These are phyloP conservation scores for Diaporthe velutina DNA, from an alignment of 2,329 filamentous ascomycete genomes.

Conservation along the genomic window DNA sequence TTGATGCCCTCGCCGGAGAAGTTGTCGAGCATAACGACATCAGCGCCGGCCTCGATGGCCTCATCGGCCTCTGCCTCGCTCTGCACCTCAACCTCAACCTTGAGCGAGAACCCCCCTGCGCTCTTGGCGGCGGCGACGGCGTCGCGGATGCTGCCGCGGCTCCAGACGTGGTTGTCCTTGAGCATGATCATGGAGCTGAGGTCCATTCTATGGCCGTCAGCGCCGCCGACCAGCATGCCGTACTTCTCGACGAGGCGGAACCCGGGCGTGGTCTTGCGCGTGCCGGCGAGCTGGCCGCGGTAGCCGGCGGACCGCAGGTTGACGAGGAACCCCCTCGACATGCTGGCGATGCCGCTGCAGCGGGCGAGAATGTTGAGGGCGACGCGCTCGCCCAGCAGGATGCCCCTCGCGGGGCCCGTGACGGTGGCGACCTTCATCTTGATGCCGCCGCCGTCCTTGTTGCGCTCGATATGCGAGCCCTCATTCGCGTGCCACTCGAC, in stretches of 20 bases:
- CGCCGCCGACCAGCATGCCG: constrained; percentile 94
- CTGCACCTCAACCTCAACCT: constrained; percentile 97
- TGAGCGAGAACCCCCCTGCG: constrained; percentile 89
- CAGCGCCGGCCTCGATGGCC: constrained; percentile 89
- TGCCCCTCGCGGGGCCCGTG: constrained; percentile 80
- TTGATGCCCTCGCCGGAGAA: constrained; percentile 86
- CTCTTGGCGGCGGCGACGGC: constrained; percentile 87
- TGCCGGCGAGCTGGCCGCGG: constrained; percentile 88
- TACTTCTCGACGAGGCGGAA: constrained; percentile 98
- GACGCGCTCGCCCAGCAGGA: constrained; percentile 93
- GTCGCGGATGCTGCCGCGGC: constrained; percentile 85
- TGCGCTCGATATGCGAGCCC: constrained; percentile 74
- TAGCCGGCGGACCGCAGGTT: constrained; percentile 78
- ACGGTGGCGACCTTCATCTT: constrained; percentile 83
- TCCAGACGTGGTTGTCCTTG: constrained; percentile 99
- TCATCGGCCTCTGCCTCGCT: constrained; percentile 89
- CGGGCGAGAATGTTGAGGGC: constrained; percentile 91
- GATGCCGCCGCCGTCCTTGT: constrained; percentile 38
- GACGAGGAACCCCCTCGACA: constrained; percentile 66
- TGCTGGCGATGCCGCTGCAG: constrained; percentile 91
- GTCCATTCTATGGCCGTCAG: constrained; percentile 92
- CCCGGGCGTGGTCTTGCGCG: constrained; percentile 95
- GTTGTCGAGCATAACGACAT: constrained; percentile 98
- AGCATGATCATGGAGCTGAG: constrained; percentile 97
- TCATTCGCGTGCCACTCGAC: constrained; percentile 90